phyloP scores from a whole-genome alignment of 2,329 filamentous ascomycete species.

The Aschersonia sp. region DNA sequence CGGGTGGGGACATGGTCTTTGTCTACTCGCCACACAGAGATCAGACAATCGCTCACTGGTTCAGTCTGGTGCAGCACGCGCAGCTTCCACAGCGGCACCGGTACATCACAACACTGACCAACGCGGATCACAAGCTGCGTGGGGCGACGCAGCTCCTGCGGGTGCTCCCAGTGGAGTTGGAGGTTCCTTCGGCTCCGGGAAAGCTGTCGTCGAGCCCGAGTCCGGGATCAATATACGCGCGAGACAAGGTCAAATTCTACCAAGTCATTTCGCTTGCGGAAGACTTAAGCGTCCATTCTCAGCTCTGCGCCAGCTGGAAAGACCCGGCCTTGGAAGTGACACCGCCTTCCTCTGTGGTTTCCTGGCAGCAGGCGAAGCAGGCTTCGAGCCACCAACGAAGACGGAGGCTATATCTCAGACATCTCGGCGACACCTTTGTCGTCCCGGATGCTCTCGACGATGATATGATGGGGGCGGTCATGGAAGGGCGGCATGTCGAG shows the following conservation, averaged over 20 bases:
- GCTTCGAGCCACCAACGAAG: constrained; percentile 13
- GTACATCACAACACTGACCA: constrained; percentile 15
- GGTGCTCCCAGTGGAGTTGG: constrained; percentile 14
- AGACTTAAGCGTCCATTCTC: constrained; percentile 28
- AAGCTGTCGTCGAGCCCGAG: constrained; percentile 4
- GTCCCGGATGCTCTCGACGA: constrained; percentile 20
- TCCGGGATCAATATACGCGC: constrained; percentile 15
- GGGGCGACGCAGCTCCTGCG: constrained; percentile 11
- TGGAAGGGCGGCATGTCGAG: background rate
- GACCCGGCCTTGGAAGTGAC: constrained; percentile 11
- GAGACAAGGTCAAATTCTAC: constrained; percentile 26
- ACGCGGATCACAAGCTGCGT: constrained; percentile 2
- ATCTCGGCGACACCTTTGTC: constrained; percentile 18
- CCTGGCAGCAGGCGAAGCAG: constrained; percentile 12
- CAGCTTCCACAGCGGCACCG: constrained; percentile 22
- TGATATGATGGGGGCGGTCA: constrained; percentile 9
- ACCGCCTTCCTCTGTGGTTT: constrained; percentile 13
- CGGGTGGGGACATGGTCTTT: constrained; percentile 15
- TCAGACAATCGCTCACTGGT: constrained; percentile 22
- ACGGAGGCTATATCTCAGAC: constrained; percentile 13
- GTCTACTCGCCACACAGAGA: constrained; percentile 15
- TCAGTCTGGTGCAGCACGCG: constrained; percentile 10
- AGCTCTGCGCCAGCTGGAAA: constrained; percentile 15
- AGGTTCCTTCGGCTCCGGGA: constrained; percentile 1
- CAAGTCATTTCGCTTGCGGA: constrained; percentile 28